phyloP scores from a whole-genome alignment of 1,284 basidiomycete species.

The Cryptococcus sp. region DNA sequence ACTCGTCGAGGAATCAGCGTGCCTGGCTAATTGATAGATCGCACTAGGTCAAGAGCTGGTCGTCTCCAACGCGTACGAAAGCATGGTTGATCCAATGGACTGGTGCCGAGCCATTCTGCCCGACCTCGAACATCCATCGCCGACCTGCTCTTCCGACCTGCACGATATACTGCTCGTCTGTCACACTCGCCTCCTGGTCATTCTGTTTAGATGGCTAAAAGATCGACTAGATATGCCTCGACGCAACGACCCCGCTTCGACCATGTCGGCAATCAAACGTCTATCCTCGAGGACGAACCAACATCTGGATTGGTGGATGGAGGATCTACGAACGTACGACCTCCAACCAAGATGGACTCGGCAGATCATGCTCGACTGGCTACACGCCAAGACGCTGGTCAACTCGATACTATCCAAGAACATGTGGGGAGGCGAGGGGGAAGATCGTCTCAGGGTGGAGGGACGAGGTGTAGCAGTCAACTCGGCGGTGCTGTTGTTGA shows the following conservation, averaged over 20 bases:
- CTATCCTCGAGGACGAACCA: conserved; percentile 23
- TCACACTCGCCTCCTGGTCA: conserved; percentile 33
- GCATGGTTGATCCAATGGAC: background rate
- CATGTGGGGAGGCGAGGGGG: conserved; percentile 5
- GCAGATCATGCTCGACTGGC: conserved; percentile 27
- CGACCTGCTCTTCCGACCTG: conserved; percentile 2
- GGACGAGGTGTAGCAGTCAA: conserved; percentile 5
- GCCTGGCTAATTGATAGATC: background rate
- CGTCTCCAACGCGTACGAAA: background rate
- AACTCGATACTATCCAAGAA: conserved; percentile 23
- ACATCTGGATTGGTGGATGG: conserved; percentile 26
- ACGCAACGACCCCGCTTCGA: background rate
- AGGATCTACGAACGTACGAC: conserved; percentile 15
- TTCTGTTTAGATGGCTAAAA: conserved; percentile 29
- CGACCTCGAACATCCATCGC: conserved; percentile 21
- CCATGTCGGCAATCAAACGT: background rate
- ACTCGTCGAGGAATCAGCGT: background rate
- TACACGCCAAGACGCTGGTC: conserved; percentile 31
- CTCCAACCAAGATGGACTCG: conserved; percentile 10
- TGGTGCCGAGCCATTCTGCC: conserved; percentile 2
- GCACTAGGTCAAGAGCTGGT: background rate
- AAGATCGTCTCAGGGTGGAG: conserved; percentile 2
- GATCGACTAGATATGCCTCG: conserved; percentile 5
- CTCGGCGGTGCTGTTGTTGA: conserved; percentile 24
- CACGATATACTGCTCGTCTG: conserved; percentile 34